Evolutionary conservation across 495 filamentous ascomycete genomes (phyloP), one percentile per base, ranked within the genome.

Genomic region (Penicillium diatomitis): DNA sequence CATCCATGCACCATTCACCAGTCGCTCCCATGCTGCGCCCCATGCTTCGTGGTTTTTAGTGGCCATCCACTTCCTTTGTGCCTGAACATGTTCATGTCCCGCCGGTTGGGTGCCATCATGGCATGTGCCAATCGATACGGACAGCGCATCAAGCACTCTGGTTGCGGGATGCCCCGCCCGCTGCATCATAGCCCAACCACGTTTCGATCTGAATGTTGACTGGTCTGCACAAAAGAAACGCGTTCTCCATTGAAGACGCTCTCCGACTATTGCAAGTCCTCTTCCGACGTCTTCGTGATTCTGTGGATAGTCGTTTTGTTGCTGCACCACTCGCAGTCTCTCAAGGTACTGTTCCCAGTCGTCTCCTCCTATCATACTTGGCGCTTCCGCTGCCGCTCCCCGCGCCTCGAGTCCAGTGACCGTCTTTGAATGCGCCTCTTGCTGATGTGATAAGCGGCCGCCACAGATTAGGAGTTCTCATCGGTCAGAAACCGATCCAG

Each of bases 181-280:
- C 71, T 75, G 72, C 72, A 73, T 73, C 67, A 64, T 61, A 69
- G 70, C 72, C 70, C 69, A 71, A 75, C 69, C 70, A 72, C 68
- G 69, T 72, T 71, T 69, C 68, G 68, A 62, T 63, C 60, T 63
- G 60, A 57, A 58, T 56, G 57, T 70, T 55, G 59, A 67, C 47
- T 37, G 49, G 58, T 63, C 64, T 60, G 57, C 63, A 60, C 65
- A 67, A 68, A 70, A 69, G 61, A 64, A 51, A 38, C 62, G 63
- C 62, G 53, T 51, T 54, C 60, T 65, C 63, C 68, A 52, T 55
- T 67, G 53, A 49, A 60, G 60, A 62, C 41, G 29, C 41, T n/a
- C 55, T 37, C 32, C 27, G 52, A 20, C 20, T 20, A 20, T 20
- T 20, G 1, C 20, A 20, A 20, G 20, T 20, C 20, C 20, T 20